These are phyloP conservation scores for Penicillium coprophilum DNA, from an alignment of 495 filamentous ascomycete genomes.

Conservation along the genomic window DNA sequence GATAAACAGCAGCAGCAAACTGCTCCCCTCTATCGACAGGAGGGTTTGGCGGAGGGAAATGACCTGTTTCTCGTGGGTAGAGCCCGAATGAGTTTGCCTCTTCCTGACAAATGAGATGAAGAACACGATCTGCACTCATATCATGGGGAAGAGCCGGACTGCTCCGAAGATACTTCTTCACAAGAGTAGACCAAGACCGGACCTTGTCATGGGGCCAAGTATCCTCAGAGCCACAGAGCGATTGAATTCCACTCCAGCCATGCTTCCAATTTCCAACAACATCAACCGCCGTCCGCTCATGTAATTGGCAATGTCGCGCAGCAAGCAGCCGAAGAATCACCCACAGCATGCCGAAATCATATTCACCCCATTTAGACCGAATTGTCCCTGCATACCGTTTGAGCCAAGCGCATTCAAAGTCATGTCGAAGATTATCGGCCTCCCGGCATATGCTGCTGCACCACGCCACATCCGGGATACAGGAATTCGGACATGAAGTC, in stretches of 20 bases:
- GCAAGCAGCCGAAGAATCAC: constrained; percentile 41
- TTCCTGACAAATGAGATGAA: constrained; percentile 39
- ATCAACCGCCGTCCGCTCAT: neutral
- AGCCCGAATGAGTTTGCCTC: constrained; percentile 46
- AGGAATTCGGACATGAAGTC: constrained; percentile 27
- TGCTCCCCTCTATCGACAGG: constrained; percentile 34
- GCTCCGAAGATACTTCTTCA: constrained; percentile 39
- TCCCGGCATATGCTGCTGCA: constrained; percentile 29
- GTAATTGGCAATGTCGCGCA: constrained; percentile 23
- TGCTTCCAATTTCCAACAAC: constrained; percentile 11
- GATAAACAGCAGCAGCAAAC: constrained; percentile 42
- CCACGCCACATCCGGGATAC: constrained; percentile 37
- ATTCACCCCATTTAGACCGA: constrained; percentile 38
- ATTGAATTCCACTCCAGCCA: constrained; percentile 36
- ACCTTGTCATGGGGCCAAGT: constrained; percentile 40
- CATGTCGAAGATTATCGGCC: constrained; percentile 30
- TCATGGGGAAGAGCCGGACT: constrained; percentile 27
- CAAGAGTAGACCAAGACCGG: constrained; percentile 31
- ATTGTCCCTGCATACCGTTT: constrained; percentile 30
- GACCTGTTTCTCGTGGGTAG: constrained; percentile 41
- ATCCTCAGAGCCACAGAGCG: constrained; percentile 35
- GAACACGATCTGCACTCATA: constrained; percentile 20
- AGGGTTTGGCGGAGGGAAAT: constrained; percentile 19
- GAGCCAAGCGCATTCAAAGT: constrained; percentile 41
- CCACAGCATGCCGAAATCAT: constrained; percentile 45